Evolutionary conservation across 441 rosid species (phyloP), one percentile per base, ranked within the genome.

Genomic region (Brassica balearica): DNA sequence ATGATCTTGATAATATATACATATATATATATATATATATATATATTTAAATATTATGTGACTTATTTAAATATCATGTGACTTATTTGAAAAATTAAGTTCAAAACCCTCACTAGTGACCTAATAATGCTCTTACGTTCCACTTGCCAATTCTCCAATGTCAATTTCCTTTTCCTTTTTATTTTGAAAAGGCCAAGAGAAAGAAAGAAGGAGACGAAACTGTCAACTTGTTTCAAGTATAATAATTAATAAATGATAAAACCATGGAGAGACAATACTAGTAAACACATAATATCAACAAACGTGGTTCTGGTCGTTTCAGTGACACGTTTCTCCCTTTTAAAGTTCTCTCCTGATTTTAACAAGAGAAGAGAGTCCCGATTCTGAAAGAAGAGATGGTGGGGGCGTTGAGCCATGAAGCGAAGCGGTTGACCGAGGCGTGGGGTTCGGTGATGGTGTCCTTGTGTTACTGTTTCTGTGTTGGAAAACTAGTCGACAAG

Each of bases 391-490:
- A 59, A 59, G 34, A 23, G 41, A 63, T 63, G 67, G 67, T 4
- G 43, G 68, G 8, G 68, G 68, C 4, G 22, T 6, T 63, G 46
- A 63, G 46, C 22, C 22, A 32, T 32, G 68, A 63, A 63, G 68
- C 46, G 22, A 63, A 63, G 68, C 36, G 41, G 46, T 14, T 63
- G 68, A 63, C 23, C 4, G 68, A 63, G 23, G 68, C 68, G 68
- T 63, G 68, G 43, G 68, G 46, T 63, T 63, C 5, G 12, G 46
- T 32, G 43, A 63, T 63, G 41, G 43, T 63, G 20, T 63, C 68
- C 46, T n/a, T 63, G 46, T 63, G 68, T 63, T 63, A 63, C 22
- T 63, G 68, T 32, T 63, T 63, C 68, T 9, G 7, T 15, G 68
- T 63, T 32, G 68, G 68, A 32, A 63, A 22, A 63, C 8, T 29